Conservation (phyloP, 768 basidiomycete genomes). For the Tricholoma sp. region DNA sequence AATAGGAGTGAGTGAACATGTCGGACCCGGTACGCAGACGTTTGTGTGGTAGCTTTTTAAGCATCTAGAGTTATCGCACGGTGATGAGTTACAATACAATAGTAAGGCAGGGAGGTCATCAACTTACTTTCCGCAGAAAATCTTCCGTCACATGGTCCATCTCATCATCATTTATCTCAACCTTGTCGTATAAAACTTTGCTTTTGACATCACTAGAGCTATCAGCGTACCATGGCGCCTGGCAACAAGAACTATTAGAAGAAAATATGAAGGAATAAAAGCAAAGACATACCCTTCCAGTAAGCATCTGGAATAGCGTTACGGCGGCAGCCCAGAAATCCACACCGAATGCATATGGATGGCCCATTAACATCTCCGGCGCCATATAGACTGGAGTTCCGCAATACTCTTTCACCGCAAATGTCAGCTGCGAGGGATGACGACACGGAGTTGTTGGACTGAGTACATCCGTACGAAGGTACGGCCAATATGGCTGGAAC, state of each 20-base stretch:
- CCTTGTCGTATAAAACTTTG: background rate
- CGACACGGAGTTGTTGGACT: background rate
- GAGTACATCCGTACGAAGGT: background rate
- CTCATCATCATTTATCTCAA: background rate
- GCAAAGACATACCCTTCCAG: background rate
- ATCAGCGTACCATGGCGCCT: background rate
- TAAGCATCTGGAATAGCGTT: background rate
- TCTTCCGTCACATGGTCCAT: background rate
- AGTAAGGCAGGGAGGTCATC: background rate
- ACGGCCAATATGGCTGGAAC: background rate
- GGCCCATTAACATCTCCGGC: background rate
- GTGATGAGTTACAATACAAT: background rate
- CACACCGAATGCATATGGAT: background rate
- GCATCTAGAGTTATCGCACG: background rate
- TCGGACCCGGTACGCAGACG: background rate
- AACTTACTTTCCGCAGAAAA: background rate
- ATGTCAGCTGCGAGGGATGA: background rate
- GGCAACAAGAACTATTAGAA: background rate
- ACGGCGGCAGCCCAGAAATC: background rate
- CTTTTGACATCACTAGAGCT: background rate
- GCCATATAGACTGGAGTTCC: constrained; percentile 1
- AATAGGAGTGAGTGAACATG: background rate
- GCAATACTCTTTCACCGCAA: background rate
- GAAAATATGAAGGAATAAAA: background rate
- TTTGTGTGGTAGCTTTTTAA: background rate